A percentile compares a stretch with the other conserved stretches of the same genome.
Conservation (phyloP, 345 rosid species). For the Acer yangbiense region DNA sequence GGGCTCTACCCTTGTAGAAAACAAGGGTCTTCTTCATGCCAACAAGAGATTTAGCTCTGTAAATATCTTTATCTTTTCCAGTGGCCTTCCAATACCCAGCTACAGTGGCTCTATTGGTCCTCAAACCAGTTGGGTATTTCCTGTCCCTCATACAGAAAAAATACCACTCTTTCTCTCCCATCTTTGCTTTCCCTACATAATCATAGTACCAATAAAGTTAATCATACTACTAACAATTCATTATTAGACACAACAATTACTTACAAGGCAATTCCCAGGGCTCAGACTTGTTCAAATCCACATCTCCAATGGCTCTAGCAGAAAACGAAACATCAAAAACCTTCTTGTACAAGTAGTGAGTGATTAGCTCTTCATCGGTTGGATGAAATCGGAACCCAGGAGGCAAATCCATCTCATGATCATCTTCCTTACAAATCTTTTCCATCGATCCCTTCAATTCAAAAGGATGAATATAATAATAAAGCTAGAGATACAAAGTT, state of each 20-base stretch:
- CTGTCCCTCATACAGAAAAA: constrained; percentile 89
- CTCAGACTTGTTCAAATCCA: constrained; percentile 93
- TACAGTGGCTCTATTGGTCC: constrained; percentile 90
- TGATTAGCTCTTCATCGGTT: constrained; percentile 94
- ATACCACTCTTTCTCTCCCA: constrained; percentile 98
- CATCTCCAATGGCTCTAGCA: constrained; percentile 83
- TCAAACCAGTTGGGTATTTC: constrained; percentile 85
- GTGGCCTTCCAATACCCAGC: constrained; percentile 98
- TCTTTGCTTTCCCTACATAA: constrained; percentile 71
- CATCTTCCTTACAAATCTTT: constrained; percentile 54
- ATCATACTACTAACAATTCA: neutral
- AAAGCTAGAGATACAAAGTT: constrained; percentile 27
- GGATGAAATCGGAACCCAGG: constrained; percentile 97
- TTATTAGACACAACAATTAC: constrained; percentile 8
- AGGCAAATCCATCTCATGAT: constrained; percentile 65
- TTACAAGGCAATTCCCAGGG: constrained; percentile 98
- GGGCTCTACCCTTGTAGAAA: constrained; percentile 91
- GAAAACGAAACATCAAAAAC: constrained; percentile 60
- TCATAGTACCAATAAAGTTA: too few species aligned
- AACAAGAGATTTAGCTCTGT: constrained; percentile 65
- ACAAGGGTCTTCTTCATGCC: constrained; percentile 98
- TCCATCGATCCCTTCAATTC: constrained; percentile 42
- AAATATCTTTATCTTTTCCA: constrained; percentile 87
- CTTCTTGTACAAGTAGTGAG: constrained; percentile 71
- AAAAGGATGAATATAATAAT: constrained; percentile 8